Conservation (phyloP, 140 eudicot genomes). For the Oenanthe javanica region DNA sequence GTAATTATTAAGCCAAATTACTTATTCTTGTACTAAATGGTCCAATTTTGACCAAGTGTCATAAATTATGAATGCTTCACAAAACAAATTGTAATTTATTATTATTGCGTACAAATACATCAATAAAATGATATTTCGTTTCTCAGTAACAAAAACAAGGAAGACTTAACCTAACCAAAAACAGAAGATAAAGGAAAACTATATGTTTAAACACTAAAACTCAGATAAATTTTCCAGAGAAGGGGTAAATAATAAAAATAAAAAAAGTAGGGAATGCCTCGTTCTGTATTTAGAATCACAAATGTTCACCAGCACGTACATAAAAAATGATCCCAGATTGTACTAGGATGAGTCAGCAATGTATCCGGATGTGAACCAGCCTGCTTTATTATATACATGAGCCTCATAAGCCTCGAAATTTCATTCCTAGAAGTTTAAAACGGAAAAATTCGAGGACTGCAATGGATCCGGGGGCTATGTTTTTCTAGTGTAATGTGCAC, state of each 20-base stretch:
- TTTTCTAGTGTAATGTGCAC: background rate
- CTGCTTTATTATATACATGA: constrained; percentile 22
- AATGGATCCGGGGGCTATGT: background rate
- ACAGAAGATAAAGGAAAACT: no score
- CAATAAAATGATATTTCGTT: background rate
- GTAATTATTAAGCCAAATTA: no score
- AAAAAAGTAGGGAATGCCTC: background rate
- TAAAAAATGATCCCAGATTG: background rate
- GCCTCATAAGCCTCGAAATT: background rate
- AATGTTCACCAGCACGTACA: background rate
- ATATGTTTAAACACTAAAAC: background rate
- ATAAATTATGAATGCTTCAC: no score
- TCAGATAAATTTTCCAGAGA: background rate
- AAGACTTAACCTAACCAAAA: background rate
- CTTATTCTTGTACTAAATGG: no score
- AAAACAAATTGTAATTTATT: background rate
- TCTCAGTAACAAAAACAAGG: background rate
- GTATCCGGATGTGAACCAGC: constrained; percentile 63
- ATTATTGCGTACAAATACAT: no score
- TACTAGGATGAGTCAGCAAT: constrained; percentile 38
- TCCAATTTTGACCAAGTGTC: no score
- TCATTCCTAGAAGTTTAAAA: background rate
- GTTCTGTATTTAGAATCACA: background rate
- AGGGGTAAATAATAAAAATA: background rate
- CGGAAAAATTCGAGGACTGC: background rate